phyloP scores from a whole-genome alignment of 257 asterid genomes.

The Petunia secreta region DNA sequence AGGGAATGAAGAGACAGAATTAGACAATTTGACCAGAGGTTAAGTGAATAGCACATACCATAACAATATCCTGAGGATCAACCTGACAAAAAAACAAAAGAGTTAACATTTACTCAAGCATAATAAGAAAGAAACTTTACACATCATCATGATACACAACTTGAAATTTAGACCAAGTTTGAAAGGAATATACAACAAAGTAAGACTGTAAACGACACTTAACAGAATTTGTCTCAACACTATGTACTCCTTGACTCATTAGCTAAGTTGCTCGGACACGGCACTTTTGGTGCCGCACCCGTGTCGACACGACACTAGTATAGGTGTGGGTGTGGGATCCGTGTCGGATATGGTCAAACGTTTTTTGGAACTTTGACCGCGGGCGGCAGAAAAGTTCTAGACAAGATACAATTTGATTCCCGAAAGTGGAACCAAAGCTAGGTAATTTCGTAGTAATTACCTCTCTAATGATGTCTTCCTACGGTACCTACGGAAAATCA shows the following conservation, averaged over 20 bases:
- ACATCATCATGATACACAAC: conserved; percentile 8
- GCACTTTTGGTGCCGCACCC: no score
- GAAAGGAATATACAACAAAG: conserved; percentile 17
- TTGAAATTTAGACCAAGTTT: not conserved
- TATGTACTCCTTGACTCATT: not conserved
- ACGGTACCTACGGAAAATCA: no score
- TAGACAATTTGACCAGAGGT: not conserved
- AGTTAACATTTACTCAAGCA: not conserved
- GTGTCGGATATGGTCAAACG: no score
- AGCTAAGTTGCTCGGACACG: no score
- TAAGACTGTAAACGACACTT: not conserved
- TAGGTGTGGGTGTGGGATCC: no score
- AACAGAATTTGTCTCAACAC: not conserved
- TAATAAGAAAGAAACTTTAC: not conserved
- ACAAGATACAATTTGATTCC: no score
- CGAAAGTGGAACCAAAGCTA: no score
- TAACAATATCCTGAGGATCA: conserved; percentile 95
- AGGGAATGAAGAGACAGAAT: not conserved
- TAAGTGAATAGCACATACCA: conserved; percentile 55
- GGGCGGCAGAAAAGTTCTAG: no score
- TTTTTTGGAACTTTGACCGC: no score
- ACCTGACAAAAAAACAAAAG: conserved; percentile 58
- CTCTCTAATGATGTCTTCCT: no score
- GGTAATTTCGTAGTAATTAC: no score
- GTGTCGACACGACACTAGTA: no score